Conservation (phyloP, 495 filamentous ascomycete species). For the Aspergillus haitiensis region DNA sequence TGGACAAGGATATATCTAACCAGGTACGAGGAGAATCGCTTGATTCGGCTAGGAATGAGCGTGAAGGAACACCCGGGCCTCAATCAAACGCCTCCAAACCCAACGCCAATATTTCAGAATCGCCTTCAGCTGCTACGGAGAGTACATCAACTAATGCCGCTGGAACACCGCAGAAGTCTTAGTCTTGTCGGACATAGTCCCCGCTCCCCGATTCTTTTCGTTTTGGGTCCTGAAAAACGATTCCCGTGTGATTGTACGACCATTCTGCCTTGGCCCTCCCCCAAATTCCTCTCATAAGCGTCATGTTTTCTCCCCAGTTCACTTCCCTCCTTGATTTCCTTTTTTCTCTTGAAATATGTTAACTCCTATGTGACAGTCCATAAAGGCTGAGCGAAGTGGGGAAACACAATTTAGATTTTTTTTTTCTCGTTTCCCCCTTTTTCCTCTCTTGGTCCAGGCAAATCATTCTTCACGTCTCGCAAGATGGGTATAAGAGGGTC, state of each 20-base stretch:
- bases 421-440: background rate
- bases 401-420: background rate
- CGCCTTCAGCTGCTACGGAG: slow-evolving; percentile 49
- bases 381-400: slow-evolving; percentile 3
- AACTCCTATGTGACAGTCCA: slow-evolving; percentile 7
- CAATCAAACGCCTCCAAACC: slow-evolving; percentile 30
- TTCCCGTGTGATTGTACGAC: slow-evolving; percentile 30
- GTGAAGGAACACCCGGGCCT: slow-evolving; percentile 63
- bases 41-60: slow-evolving; percentile 43
- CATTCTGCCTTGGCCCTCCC: slow-evolving; percentile 14
- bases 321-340: slow-evolving; percentile 7
- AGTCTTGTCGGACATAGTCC: slow-evolving; percentile 25
- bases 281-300: slow-evolving; percentile 6
- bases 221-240: slow-evolving; percentile 31
- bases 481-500: slow-evolving; percentile 16
- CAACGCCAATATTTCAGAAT: slow-evolving; percentile 44
- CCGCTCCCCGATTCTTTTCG: slow-evolving; percentile 16
- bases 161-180: slow-evolving; percentile 34
- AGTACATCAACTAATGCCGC: slow-evolving; percentile 19
- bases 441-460: background rate
- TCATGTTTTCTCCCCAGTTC: slow-evolving; percentile 15
- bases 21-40: slow-evolving; percentile 52
- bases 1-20: slow-evolving; percentile 70
- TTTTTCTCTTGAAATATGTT: slow-evolving; percentile 6
- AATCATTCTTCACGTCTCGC: slow-evolving; percentile 15